Evolutionary conservation across 1,284 basidiomycete genomes (phyloP), one percentile per base, ranked within the genome.

Genomic region (Sporisorium graminicola): DNA sequence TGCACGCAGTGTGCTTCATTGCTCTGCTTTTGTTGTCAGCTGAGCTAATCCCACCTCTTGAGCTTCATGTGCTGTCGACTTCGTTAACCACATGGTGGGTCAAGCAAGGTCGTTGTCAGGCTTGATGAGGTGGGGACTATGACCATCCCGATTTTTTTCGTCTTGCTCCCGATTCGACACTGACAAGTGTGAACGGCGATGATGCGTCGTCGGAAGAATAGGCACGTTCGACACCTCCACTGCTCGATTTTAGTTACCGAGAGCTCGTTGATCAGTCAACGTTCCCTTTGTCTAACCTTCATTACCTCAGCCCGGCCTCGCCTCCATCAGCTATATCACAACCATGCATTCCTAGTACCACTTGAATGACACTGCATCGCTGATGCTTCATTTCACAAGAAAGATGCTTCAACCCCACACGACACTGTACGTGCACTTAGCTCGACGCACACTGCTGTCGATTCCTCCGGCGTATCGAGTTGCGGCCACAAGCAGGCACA

Each of bases 61-160:
- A 10, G n/a, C 49, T 50, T 50, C 49, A 50, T 50, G 27, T 29
- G 49, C 31, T 50, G 49, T 29, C 47, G 49, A 50, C 4, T 12
- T 33, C 18, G 49, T 50, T 10, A 31, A 29, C 24, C 10, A 18
- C 5, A 12, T 20, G 44, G 35, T 35, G 35, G 35, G 35, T 27
- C 14, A 47, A 47, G 24, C 24, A 27, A 24, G 26, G 59, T 55
- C 40, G 61, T 35, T 63, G 22, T 54, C 53, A n/a, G 59, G 47
- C 51, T 52, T 51, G 54, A 56, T 56, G 61, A 56, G 18, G 47
- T 56, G 40, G 43, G 53, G 47, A 18, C 31, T 40, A 37, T 43
- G 40, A 43, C 40, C 2, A 20, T 14, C 53, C 53, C 60, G 60
- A 63, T 62, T 16, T 29, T 6, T 13, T 2, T 14, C n/a, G 29